These are phyloP conservation scores for Pezicula rhizophila DNA, from an alignment of 2,329 filamentous ascomycete genomes.

Conservation along the genomic window DNA sequence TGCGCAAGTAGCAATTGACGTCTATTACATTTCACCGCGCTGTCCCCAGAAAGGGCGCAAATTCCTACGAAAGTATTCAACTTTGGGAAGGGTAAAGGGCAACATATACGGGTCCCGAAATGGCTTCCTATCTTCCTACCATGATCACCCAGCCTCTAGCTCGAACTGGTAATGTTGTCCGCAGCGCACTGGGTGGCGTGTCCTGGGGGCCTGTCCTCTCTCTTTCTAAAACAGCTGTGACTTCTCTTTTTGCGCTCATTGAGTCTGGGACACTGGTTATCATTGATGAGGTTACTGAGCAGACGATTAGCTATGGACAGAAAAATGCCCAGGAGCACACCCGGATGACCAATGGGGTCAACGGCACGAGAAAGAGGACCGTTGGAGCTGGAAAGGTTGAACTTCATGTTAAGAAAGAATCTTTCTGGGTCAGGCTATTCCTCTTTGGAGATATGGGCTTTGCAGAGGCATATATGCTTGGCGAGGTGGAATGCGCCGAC, in stretches of 20 bases:
- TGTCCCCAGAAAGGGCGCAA: not conserved
- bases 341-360: constrained; percentile 30
- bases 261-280: constrained; percentile 42
- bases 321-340: constrained; percentile 33
- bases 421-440: constrained; percentile 64
- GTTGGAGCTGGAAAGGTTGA: constrained; percentile 39
- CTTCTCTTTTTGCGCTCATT: constrained; percentile 40
- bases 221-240: constrained; percentile 39
- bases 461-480: constrained; percentile 60
- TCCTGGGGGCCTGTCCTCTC: constrained; percentile 42
- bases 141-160: constrained; percentile 33
- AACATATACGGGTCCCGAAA: constrained; percentile 12
- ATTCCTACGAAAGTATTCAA: not conserved
- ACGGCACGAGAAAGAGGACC: constrained; percentile 33
- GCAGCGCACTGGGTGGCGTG: constrained; percentile 36
- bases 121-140: constrained; percentile 32
- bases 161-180: constrained; percentile 34
- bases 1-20: constrained; percentile 7
- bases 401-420: constrained; percentile 55
- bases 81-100: not conserved
- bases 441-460: constrained; percentile 73
- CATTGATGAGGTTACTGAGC: constrained; percentile 39
- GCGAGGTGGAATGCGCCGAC: constrained; percentile 61
- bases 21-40: not conserved
- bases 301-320: constrained; percentile 39